Conservation (phyloP, 1,139 yeast genomes). For the Candida anutae region DNA sequence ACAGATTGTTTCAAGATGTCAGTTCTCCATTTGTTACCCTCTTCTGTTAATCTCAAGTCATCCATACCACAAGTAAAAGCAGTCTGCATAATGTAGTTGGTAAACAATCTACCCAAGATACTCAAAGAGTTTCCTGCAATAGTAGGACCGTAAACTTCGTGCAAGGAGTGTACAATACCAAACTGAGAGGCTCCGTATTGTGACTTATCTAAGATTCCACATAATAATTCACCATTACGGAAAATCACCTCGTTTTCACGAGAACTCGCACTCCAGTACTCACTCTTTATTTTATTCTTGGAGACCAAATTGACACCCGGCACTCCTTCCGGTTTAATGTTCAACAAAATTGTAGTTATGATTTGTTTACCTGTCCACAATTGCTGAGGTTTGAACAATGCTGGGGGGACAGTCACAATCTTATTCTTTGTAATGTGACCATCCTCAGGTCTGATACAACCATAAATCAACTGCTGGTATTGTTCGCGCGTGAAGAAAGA, state of each 20-base stretch:
- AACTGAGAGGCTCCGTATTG: slow-evolving; percentile 98
- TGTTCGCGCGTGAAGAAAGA: slow-evolving; percentile 83
- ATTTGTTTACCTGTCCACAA: slow-evolving; percentile 99
- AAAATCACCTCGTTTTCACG: slow-evolving; percentile 81
- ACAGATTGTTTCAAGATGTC: slow-evolving; percentile 71
- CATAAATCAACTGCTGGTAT: slow-evolving; percentile 89
- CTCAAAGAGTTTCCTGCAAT: slow-evolving; percentile 87
- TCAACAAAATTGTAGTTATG: slow-evolving; percentile 79
- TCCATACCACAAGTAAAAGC: slow-evolving; percentile 99
- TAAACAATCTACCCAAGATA: slow-evolving; percentile 88
- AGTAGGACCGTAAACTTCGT: slow-evolving; percentile 89
- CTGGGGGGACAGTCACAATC: slow-evolving; percentile 81
- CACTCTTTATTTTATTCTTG: slow-evolving; percentile 85
- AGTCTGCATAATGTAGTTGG: slow-evolving; percentile 84
- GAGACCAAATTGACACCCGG: slow-evolving; percentile 86
- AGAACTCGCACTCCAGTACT: slow-evolving; percentile 87
- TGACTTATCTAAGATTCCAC: slow-evolving; percentile 94
- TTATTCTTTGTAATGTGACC: slow-evolving; percentile 80
- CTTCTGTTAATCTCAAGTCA: slow-evolving; percentile 83
- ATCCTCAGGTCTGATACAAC: slow-evolving; percentile 95
- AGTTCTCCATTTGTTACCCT: slow-evolving; percentile 85
- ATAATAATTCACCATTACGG: slow-evolving; percentile 76
- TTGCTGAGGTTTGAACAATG: slow-evolving; percentile 77
- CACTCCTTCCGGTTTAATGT: slow-evolving; percentile 77
- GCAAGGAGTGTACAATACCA: slow-evolving; percentile 94